Evolutionary conservation across 192 early-diverging fungal species (phyloP), one percentile per base, ranked within the genome.

Genomic region (Spinellus fusiger): DNA sequence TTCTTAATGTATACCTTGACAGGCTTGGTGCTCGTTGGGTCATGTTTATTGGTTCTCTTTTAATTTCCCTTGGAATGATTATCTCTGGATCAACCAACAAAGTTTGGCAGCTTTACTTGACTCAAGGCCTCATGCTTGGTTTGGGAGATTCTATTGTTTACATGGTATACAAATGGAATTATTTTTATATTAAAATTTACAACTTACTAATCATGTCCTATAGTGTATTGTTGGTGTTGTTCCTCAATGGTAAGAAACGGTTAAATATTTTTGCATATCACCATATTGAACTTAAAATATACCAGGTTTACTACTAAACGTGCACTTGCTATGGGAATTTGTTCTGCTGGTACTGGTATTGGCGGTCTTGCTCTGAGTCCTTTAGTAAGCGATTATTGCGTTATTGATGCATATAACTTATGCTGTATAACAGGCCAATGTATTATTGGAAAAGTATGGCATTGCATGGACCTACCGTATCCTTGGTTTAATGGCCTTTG

Each of bases 301-400:
- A 23, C 26, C 12, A 51, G 49, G 57, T 66, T 66, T 15, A 59
- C 64, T 38, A 82, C 75, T 54, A 56, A 69, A 33, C 78, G 88
- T 7, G 85, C 83, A 1, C 46, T 89, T 25, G 84, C 84, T 0
- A 70, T 79, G 13, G 84, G 84, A 3, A 75, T 79, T 49, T 69
- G 75, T 23, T 74, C 73, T 26, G 55, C 86, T 46, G 90, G 90
- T 6, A 71, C 79, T 10, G 90, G 90, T 9, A 63, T 88, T 56
- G 90, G 90, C 35, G 89, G 88, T 6, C 69, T 66, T n/a, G 56
- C 64, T 15, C 29, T 66, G 5, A 59, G 56, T 40, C 64, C 64
- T 8, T 25, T 66, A 56, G 64, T 62, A 44, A 38, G 29, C 22
- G 15, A 56, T 15, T 18, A 44, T 44, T 44, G 3, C 18, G 35